These are phyloP conservation scores for Scleroderma bovista DNA, from an alignment of 768 basidiomycete genomes.

Conservation along the genomic window DNA sequence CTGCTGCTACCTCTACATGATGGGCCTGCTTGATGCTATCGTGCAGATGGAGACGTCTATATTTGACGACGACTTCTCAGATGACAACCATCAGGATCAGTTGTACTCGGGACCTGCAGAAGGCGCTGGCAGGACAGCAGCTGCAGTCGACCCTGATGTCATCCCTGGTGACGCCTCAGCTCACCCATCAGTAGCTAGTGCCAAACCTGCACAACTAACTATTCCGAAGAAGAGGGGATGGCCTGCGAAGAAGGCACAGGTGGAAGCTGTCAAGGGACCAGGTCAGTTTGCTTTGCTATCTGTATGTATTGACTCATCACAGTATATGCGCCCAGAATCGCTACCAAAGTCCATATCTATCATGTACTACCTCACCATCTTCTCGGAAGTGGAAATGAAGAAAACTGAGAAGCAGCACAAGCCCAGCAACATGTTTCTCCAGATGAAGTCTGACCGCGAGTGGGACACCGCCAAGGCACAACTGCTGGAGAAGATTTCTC, in stretches of 20 bases:
- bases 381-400: neutral
- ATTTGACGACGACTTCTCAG: neutral
- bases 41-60: neutral
- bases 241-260: neutral
- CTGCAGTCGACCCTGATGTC: neutral
- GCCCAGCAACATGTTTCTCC: neutral
- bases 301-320: no score
- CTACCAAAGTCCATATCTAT: neutral
- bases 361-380: neutral
- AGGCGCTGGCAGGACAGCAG: neutral
- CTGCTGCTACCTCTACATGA: neutral
- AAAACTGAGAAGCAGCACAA: neutral
- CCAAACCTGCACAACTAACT: neutral
- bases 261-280: neutral
- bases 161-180: no score
- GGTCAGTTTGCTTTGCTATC: no score
- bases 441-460: neutral
- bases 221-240: neutral
- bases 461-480: conserved; percentile 2
- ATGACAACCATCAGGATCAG: neutral
- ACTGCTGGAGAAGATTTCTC: conserved; percentile 1
- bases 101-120: neutral
- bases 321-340: neutral
- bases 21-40: no score
- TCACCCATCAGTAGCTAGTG: neutral